A percentile compares a stretch with the other conserved stretches of the same genome.
phyloP scores from a whole-genome alignment of 306 rosid species.

The Rosa lucieae region DNA sequence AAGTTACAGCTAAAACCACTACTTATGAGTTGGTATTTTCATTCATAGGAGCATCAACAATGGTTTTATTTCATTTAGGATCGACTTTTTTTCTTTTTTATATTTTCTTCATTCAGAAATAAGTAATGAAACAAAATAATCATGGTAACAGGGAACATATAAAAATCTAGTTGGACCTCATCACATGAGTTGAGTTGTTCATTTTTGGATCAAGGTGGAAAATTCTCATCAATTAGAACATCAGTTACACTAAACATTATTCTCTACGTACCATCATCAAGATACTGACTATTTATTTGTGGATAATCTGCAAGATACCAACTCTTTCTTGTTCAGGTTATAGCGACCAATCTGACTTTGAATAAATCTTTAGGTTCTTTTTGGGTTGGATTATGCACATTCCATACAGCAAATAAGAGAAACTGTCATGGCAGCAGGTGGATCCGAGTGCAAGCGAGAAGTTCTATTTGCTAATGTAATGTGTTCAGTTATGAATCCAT shows the following conservation, averaged over 20 bases:
- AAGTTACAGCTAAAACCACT: too few relatives aligned
- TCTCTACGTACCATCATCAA: background rate
- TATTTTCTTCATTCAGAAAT: too few relatives aligned
- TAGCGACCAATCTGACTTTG: constrained; percentile 2
- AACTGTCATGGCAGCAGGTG: constrained; percentile 37
- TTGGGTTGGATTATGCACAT: constrained; percentile 74
- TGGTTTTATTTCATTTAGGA: background rate
- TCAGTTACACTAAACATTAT: too few relatives aligned
- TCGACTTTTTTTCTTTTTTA: background rate
- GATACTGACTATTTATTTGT: background rate
- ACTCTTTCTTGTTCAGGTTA: background rate
- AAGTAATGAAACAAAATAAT: background rate
- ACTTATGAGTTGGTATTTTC: constrained; percentile 40
- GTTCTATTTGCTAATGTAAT: constrained; percentile 63
- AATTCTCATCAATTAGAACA: background rate
- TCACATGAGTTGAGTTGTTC: background rate
- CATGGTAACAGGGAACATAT: background rate
- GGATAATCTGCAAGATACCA: background rate
- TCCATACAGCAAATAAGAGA: constrained; percentile 47
- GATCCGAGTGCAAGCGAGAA: constrained; percentile 29
- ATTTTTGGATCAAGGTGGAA: background rate
- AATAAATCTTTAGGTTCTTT: constrained; percentile 64
- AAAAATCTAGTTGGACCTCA: background rate
- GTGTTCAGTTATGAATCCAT: constrained; percentile 60
- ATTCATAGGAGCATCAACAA: background rate